Evolutionary conservation across 768 basidiomycete species (phyloP).

Genomic region (Amanita molliuscula): DNA sequence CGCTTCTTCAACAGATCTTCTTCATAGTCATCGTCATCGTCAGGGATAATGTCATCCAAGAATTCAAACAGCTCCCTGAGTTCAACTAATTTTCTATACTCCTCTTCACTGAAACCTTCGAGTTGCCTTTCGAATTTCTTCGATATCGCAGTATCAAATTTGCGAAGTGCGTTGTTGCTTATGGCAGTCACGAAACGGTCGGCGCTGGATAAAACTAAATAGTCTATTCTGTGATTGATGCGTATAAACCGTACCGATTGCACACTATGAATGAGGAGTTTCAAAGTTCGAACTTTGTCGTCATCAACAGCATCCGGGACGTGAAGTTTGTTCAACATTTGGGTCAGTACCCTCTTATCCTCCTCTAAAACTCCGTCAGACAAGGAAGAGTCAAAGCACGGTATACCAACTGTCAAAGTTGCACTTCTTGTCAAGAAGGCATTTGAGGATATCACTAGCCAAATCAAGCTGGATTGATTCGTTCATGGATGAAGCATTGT

Average conservation of each 20-base stretch:
- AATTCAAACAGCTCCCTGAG: constrained; percentile 59
- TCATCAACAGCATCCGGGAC: constrained; percentile 66
- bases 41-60: constrained; percentile 60
- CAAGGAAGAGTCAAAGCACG: constrained; percentile 10
- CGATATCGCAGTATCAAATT: constrained; percentile 53
- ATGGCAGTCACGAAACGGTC: constrained; percentile 40
- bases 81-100: constrained; percentile 53
- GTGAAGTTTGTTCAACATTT: constrained; percentile 53
- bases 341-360: constrained; percentile 53
- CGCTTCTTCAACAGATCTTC: constrained; percentile 27
- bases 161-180: constrained; percentile 58
- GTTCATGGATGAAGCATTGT: constrained; percentile 12
- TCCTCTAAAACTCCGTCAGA: constrained; percentile 34
- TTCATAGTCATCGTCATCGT: constrained; percentile 50
- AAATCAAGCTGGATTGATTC: constrained; percentile 44
- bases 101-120: constrained; percentile 62
- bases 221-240: constrained; percentile 2
- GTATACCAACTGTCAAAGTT: constrained; percentile 40
- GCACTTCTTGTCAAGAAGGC: constrained; percentile 32
- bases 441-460: constrained; percentile 42
- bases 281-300: constrained; percentile 51
- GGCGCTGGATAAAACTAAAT: constrained; percentile 17
- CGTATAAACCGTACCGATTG: constrained; percentile 31
- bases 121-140: constrained; percentile 70
- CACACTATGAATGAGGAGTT: constrained; percentile 52